Base-by-base conservation (phyloP, 495 filamentous ascomycete genomes). In the Tuber microsphaerosporum region DNA sequence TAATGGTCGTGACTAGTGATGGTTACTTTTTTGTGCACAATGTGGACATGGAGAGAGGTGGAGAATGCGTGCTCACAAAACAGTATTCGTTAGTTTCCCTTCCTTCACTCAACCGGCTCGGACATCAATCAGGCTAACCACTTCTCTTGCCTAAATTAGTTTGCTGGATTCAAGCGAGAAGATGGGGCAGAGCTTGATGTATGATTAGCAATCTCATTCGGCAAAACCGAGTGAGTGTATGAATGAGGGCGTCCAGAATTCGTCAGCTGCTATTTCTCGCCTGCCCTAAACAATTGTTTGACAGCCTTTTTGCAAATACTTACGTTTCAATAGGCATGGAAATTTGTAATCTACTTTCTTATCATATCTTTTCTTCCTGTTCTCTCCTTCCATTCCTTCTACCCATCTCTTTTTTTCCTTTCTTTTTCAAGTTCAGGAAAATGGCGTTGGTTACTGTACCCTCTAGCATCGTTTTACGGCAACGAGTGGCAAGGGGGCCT, bases 1-100 rank as follows among this genome's bases (percentile, higher is more conserved):
- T 99, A 42, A 97, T 98, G 94, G 93, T 98, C 2, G 96, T 97
- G 19, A 98, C 95, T 3, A 97, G 91, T 77, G 96, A 98, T 82
- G 95, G 95, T 20, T 90, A 90, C 37, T 98, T 97, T 81, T 97
- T 94, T 79, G 92, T 98, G 22, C 98, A 92, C 83, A 94, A 91
- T 75, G 93, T 99, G 61, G 94, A 99, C 82, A 88, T 99, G 87
- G 93, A 97, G 71, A 93, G 91, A 77, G 95, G 95, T 45, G 95
- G 95, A n/a, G 95, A 98, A 84, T 95, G 96, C 2, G 91, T 90
- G 41, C 83, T 98, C 76, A 89, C 92, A 46, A 96, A 96, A 82
- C 93, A 96, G 83, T 97, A 92, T 73, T 93, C 91, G 92, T 94
- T 85, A 83, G 92, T 78, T 88, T 45, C 22, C 39, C 44, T 74